Base-by-base conservation (phyloP, 2,329 filamentous ascomycete species). In the Rhytidhysteron rufulum region DNA sequence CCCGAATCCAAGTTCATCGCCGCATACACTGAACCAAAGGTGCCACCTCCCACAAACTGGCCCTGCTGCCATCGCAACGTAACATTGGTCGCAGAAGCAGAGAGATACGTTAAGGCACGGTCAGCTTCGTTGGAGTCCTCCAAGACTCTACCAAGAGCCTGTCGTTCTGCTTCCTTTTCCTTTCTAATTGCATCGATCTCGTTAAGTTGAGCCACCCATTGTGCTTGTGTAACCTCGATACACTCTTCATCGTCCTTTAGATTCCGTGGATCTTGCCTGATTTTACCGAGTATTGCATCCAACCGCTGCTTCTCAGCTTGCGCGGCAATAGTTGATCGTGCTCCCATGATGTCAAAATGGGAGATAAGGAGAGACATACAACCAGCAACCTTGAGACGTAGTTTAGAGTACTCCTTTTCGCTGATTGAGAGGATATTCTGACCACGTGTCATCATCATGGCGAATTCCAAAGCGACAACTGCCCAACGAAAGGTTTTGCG, bases 271-370 rank as follows among this genome's bases (percentile, higher is more conserved):
- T 95, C 89, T 48, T 93, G 75, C 48, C 85, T 79, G 56, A 86
- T 81, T 57, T 89, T 85, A 20, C 85, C 83, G 39, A 85, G 79
- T 43, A 89, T 73, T 20, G 87, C 85, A 55, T 96, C 91, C 50
- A 90, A 78, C 31, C 87, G 80, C 60, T 95, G 88, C 63, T 88
- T 90, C 68, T 98, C 93, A 2, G 89, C 88, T 67, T 96, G 89
- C 4, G 93, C 93, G 9, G 93, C 93, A 47, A 96, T 77, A 31
- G 85, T 96, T 5, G 90, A 95, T 56, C 91, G 82, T 19, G 93
- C 93, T 18, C 93, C 93, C 86, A 98, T 95, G 66, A 98, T 97
- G 65, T 98, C 93, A 57, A 98, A 98, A 66, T 98, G 93, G 8
- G 90, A 96, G 51, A 98, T 97, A 35, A 98, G 75, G 18, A 98